Evolutionary conservation across 139 green algal genomes (phyloP).

Genomic region (Picochlorum sp.): DNA sequence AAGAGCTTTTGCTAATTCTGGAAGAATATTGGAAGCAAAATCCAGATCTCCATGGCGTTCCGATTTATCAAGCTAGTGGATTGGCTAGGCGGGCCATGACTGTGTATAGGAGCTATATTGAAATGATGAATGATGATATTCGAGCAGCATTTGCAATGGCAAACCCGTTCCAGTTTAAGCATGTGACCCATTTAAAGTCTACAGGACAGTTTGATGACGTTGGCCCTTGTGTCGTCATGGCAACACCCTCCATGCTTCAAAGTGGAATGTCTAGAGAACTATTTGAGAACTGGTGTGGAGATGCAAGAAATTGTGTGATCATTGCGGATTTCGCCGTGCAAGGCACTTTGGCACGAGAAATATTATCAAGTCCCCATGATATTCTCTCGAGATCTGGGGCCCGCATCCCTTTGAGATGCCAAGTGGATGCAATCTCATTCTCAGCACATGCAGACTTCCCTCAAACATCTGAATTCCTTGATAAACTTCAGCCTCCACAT

Average conservation of each 20-base stretch:
- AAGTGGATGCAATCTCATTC: slow-evolving; percentile 94
- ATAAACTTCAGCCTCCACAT: slow-evolving; percentile 66
- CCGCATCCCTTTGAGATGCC: slow-evolving; percentile 70
- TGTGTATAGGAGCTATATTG: slow-evolving; percentile 94
- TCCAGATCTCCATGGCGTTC: slow-evolving; percentile 72
- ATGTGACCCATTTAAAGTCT: slow-evolving; percentile 70
- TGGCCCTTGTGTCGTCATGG: slow-evolving; percentile 90
- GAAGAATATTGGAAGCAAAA: slow-evolving; percentile 90
- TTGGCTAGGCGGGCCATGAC: slow-evolving; percentile 62
- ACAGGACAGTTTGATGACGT: slow-evolving; percentile 60
- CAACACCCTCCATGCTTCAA: slow-evolving; percentile 88
- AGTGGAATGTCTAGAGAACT: slow-evolving; percentile 68
- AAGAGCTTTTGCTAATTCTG: slow-evolving; percentile 94
- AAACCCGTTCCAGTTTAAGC: slow-evolving; percentile 96
- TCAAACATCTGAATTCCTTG: slow-evolving; percentile 91
- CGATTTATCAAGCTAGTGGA: slow-evolving; percentile 83
- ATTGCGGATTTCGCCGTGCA: slow-evolving; percentile 96
- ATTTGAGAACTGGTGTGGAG: slow-evolving; percentile 93
- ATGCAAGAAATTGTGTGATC: slow-evolving; percentile 80
- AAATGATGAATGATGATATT: slow-evolving; percentile 96
- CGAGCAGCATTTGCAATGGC: slow-evolving; percentile 59
- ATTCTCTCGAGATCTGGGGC: slow-evolving; percentile 52
- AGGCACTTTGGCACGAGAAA: slow-evolving; percentile 88
- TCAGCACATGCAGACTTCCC: slow-evolving; percentile 93
- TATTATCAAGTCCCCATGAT: slow-evolving; percentile 70